These are phyloP conservation scores for Eurotiales sp. DNA, from an alignment of 2,329 filamentous ascomycete genomes.

Conservation along the genomic window DNA sequence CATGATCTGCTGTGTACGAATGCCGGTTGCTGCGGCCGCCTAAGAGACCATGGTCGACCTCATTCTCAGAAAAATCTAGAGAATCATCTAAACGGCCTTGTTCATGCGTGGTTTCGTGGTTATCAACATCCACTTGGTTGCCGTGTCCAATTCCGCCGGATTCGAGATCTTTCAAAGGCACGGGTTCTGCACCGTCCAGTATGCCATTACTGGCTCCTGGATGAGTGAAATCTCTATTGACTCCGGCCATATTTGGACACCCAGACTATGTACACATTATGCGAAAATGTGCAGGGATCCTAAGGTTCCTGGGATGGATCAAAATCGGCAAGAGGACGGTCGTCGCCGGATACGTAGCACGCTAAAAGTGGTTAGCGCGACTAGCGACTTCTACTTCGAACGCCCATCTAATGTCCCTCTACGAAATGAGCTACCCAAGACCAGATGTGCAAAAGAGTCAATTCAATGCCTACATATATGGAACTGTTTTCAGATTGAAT, in stretches of 20 bases:
- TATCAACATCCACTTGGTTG: neutral
- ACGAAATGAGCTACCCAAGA: too few relatives aligned
- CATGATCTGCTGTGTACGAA: neutral
- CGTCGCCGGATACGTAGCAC: too few relatives aligned
- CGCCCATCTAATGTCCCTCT: too few relatives aligned
- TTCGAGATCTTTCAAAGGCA: slow-evolving; percentile 14
- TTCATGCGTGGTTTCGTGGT: slow-evolving; percentile 4
- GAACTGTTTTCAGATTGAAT: too few relatives aligned
- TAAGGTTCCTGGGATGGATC: neutral
- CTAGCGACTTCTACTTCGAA: too few relatives aligned
- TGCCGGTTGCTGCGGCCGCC: slow-evolving; percentile 5
- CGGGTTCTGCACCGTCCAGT: neutral
- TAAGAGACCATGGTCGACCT: slow-evolving; percentile 8
- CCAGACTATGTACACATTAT: neutral
- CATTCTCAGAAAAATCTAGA: slow-evolving; percentile 10
- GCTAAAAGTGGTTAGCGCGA: neutral
- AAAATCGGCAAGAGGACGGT: too few relatives aligned
- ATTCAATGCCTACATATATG: too few relatives aligned
- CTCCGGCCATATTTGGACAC: neutral
- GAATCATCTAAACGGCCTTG: slow-evolving; percentile 7
- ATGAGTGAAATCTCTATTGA: neutral
- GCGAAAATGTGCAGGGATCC: neutral
- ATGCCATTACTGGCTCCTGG: neutral
- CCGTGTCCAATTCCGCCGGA: slow-evolving; percentile 5
- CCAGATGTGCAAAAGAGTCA: too few relatives aligned